These are phyloP conservation scores for Sclerotinia sclerotiorum DNA, from an alignment of 2,329 filamentous ascomycete genomes.

Conservation along the genomic window DNA sequence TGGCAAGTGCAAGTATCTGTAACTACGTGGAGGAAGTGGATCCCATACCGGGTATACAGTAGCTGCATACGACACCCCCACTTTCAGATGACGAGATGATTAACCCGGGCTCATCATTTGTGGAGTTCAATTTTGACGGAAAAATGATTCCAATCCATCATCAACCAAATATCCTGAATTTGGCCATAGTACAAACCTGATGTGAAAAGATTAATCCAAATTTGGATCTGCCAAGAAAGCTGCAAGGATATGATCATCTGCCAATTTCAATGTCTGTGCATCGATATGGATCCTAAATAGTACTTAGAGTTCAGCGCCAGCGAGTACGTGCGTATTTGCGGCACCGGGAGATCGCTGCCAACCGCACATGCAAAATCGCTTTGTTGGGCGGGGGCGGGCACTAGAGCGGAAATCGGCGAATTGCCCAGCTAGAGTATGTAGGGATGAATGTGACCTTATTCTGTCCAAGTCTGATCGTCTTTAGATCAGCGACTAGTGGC, in stretches of 20 bases:
- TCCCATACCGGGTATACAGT: conserved; percentile 7
- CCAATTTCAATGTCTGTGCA: conserved; percentile 12
- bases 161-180: neutral
- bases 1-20: conserved; percentile 8
- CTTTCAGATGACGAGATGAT: conserved; percentile 19
- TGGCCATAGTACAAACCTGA: neutral
- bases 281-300: conserved; percentile 6
- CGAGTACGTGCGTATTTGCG: conserved; percentile 6
- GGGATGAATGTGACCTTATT: conserved; percentile 10
- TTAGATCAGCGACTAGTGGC: neutral
- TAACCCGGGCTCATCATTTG: neutral
- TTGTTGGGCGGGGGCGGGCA: neutral
- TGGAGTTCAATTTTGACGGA: neutral
- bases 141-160: neutral
- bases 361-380: conserved; percentile 1
- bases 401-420: conserved; percentile 10
- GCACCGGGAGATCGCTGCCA: conserved; percentile 14
- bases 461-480: conserved; percentile 3
- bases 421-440: conserved; percentile 2
- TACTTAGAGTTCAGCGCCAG: neutral
- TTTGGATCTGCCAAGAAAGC: conserved; percentile 6
- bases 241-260: conserved; percentile 1
- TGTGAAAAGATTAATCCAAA: neutral
- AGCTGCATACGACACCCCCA: conserved; percentile 2
- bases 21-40: conserved; percentile 10